Percentiles rank a stretch among this genome's conserved stretches.
These are phyloP conservation scores for Wallacemonas collosoma DNA, from an alignment of 208 protist genomes.

Conservation along the genomic window DNA sequence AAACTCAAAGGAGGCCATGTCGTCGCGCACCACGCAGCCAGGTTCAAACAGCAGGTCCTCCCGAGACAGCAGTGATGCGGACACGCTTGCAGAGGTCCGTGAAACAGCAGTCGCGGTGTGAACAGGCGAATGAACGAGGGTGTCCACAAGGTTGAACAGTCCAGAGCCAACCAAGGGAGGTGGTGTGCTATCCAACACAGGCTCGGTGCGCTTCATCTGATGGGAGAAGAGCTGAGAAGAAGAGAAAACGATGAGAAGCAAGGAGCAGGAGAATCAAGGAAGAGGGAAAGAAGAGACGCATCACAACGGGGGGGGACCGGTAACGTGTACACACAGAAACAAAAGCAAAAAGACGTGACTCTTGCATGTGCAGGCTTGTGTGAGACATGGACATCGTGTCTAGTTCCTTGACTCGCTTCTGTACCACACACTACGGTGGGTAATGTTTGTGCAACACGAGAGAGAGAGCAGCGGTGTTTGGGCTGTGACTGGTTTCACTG, in stretches of 20 bases:
- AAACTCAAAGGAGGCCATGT: slow-evolving; percentile 38
- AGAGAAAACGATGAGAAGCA: neutral
- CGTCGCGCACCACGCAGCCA: slow-evolving; percentile 37
- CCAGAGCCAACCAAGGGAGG: slow-evolving; percentile 12
- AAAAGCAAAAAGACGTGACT: too few species aligned
- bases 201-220: neutral
- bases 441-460: too few species aligned
- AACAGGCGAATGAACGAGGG: neutral
- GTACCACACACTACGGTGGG: too few species aligned
- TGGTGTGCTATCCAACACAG: slow-evolving; percentile 2
- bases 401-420: too few species aligned
- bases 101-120: neutral
- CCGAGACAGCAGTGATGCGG: neutral
- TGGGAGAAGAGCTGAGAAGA: slow-evolving; percentile 6
- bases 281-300: slow-evolving; percentile 1
- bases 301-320: too few species aligned
- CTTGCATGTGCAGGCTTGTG: too few species aligned
- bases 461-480: too few species aligned
- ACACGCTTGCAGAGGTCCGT: neutral
- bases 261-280: neutral
- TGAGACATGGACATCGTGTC: too few species aligned
- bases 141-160: slow-evolving; percentile 9
- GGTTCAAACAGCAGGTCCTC: slow-evolving; percentile 11
- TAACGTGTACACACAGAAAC: too few species aligned
- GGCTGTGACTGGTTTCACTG: too few species aligned